Evolutionary conservation across 352 stramenopile genomes (phyloP), one percentile per base, ranked within the genome.

Genomic region (Globisporangium rhizosaccharum): DNA sequence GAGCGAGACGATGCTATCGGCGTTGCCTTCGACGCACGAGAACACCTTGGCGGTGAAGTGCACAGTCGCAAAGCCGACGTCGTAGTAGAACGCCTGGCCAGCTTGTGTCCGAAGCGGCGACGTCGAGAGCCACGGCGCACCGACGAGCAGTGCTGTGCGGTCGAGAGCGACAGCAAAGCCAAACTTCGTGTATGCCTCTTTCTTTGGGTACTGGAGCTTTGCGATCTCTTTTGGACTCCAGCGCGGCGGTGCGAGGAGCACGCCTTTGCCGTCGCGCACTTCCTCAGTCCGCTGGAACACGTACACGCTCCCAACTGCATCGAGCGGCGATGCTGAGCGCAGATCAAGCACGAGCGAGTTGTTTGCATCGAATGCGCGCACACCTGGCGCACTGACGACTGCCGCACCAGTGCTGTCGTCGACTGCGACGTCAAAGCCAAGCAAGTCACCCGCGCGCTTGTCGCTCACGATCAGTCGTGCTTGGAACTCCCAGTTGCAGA

Each of bases 401-500:
- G 88, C 90, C 12, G 93, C 67, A 3, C 92, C 92, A 15, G 76
- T 78, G 14, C 66, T 61, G 47, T 97, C 78, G 45, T 97, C 85
- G 0, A 98, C 72, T 18, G 70, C 88, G 14, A 98, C 87, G 51
- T 75, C 85, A 36, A 78, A 86, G 1, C 92, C 94, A 56, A 98
- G 97, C 2, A 72, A 36, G 64, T 96, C 89, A 9, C 88, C 82
- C 8, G 57, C 70, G 45, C 89, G 80, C 66, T 96, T 97, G 70
- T 98, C 94, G 46, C 85, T 96, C 28, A 91, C 73, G 30, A 90
- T 68, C 20, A 98, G 60, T 12, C 89, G 78, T 56, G 88, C 70
- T 62, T 98, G 79, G 58, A 97, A 88, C 58, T 91, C 75, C 92
- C 92, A 98, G 26, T 77, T 71, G 53, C 91, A 98, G 45, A 74